phyloP scores from a whole-genome alignment of 768 basidiomycete genomes.

The Lentinula guzmanii region DNA sequence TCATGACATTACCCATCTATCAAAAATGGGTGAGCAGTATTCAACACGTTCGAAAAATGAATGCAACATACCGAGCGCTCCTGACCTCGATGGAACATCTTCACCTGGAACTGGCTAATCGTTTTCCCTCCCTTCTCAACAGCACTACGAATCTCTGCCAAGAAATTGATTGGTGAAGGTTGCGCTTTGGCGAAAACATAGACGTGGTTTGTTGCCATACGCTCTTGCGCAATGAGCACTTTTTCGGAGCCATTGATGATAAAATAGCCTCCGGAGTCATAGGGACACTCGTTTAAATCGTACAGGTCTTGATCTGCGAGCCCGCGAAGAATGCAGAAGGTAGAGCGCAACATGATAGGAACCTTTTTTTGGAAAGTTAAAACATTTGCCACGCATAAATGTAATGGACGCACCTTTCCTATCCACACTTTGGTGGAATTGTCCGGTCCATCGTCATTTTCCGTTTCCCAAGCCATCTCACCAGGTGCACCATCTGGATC shows the following conservation, averaged over 20 bases:
- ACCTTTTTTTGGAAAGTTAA: slow-evolving; percentile 45
- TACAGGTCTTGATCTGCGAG: slow-evolving; percentile 77
- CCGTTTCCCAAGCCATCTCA: slow-evolving; percentile 71
- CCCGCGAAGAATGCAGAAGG: slow-evolving; percentile 86
- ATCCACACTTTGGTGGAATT: slow-evolving; percentile 88
- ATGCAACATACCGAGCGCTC: slow-evolving; percentile 70
- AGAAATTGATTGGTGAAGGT: slow-evolving; percentile 91
- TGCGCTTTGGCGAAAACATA: slow-evolving; percentile 98
- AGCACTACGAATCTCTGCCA: slow-evolving; percentile 95
- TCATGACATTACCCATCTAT: slow-evolving; percentile 88
- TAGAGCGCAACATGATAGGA: slow-evolving; percentile 95
- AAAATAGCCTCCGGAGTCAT: slow-evolving; percentile 98
- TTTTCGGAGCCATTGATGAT: slow-evolving; percentile 99
- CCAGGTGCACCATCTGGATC: slow-evolving; percentile 78
- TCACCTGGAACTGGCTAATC: slow-evolving; percentile 95
- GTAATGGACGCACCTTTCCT: slow-evolving; percentile 62
- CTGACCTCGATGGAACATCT: slow-evolving; percentile 89
- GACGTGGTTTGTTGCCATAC: slow-evolving; percentile 99
- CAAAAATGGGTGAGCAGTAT: neutral
- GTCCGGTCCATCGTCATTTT: slow-evolving; percentile 56
- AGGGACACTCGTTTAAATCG: slow-evolving; percentile 96
- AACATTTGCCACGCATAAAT: slow-evolving; percentile 1
- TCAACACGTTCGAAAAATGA: neutral
- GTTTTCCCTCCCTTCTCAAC: slow-evolving; percentile 99
- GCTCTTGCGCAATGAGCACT: slow-evolving; percentile 98